phyloP scores from a whole-genome alignment of 805 yeast genomes.

The Kockiozyma suomiensis region DNA sequence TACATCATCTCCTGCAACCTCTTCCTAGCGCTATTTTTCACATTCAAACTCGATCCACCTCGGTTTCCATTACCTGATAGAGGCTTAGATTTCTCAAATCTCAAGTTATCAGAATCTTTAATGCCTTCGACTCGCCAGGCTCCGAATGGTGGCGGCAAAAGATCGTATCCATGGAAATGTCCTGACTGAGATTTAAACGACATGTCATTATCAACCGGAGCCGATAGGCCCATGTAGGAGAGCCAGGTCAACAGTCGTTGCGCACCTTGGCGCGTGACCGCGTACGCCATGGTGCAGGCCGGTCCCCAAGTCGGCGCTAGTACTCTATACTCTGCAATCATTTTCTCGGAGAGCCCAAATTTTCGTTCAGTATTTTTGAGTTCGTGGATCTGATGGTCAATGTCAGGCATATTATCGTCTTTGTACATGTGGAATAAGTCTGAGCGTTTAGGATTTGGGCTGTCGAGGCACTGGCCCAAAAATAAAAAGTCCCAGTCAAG shows the following conservation, averaged over 20 bases:
- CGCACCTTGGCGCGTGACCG: slow-evolving; percentile 24
- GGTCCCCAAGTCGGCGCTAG: slow-evolving; percentile 23
- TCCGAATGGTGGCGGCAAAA: slow-evolving; percentile 18
- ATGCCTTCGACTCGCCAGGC: slow-evolving; percentile 22
- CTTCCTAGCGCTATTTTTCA: slow-evolving; percentile 17
- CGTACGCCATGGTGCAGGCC: slow-evolving; percentile 27
- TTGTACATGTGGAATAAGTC: slow-evolving; percentile 16
- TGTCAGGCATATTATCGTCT: slow-evolving; percentile 20
- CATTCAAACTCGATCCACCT: slow-evolving; percentile 14
- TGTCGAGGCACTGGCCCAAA: slow-evolving; percentile 28
- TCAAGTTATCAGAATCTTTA: slow-evolving; percentile 20
- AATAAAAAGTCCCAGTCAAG: slow-evolving; percentile 27
- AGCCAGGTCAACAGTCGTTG: slow-evolving; percentile 20
- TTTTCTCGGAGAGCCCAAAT: slow-evolving; percentile 15
- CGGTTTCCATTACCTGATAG: slow-evolving; percentile 7
- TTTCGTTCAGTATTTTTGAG: slow-evolving; percentile 5
- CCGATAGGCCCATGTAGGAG: slow-evolving; percentile 20
- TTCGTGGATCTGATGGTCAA: slow-evolving; percentile 8
- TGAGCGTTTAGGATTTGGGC: slow-evolving; percentile 10
- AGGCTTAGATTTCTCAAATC: background rate
- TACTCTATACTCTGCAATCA: slow-evolving; percentile 14
- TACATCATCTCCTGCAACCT: background rate
- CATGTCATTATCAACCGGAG: slow-evolving; percentile 24
- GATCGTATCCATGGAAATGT: slow-evolving; percentile 16
- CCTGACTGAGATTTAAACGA: slow-evolving; percentile 17